These are phyloP conservation scores for Tubosaeta sp. DNA, from an alignment of 768 basidiomycete genomes.

Conservation along the genomic window DNA sequence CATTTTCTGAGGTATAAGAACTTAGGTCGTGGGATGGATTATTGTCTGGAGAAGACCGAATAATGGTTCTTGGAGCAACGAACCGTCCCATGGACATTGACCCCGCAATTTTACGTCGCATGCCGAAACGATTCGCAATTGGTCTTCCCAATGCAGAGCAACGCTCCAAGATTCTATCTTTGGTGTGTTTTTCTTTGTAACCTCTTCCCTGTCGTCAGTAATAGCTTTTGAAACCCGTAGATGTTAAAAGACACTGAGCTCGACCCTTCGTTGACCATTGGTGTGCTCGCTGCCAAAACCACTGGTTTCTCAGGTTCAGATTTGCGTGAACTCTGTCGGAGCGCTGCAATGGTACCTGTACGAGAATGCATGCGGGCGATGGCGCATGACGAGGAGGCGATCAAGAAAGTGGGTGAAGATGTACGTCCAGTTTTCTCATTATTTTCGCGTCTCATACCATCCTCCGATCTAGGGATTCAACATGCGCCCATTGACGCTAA, in stretches of 20 bases:
- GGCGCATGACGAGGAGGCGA: constrained; percentile 45
- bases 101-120: constrained; percentile 82
- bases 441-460: not conserved
- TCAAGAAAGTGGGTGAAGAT: constrained; percentile 39
- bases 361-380: constrained; percentile 71
- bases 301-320: constrained; percentile 87
- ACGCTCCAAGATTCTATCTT: constrained; percentile 73
- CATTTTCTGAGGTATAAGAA: not conserved
- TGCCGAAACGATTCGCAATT: constrained; percentile 95
- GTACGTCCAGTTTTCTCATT: constrained; percentile 25
- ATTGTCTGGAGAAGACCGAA: constrained; percentile 72
- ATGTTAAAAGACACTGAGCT: constrained; percentile 81
- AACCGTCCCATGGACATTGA: constrained; percentile 94
- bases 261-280: constrained; percentile 56
- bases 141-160: constrained; percentile 75
- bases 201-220: not conserved
- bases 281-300: constrained; percentile 60
- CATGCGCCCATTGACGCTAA: constrained; percentile 64
- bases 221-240: constrained; percentile 34
- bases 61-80: constrained; percentile 91
- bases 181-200: constrained; percentile 42
- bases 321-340: constrained; percentile 86
- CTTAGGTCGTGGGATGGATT: constrained; percentile 92
- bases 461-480: constrained; percentile 58
- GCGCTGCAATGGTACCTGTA: constrained; percentile 90